Evolutionary conservation across 202 grass and related monocot genomes (phyloP).

Genomic region (Hordeum pubiflorum): DNA sequence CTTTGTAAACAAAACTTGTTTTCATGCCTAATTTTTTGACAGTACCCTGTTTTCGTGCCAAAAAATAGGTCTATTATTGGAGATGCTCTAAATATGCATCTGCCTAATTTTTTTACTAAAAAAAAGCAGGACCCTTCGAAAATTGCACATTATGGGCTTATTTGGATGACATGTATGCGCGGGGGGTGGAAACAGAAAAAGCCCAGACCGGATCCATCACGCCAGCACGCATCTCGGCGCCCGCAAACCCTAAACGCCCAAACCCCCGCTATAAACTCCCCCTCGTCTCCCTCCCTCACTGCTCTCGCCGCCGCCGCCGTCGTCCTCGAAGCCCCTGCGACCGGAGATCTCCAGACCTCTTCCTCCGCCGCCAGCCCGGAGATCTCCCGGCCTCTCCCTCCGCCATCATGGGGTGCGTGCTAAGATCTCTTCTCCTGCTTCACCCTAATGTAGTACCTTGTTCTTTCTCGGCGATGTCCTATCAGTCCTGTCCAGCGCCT

Average conservation of each 20-base stretch:
- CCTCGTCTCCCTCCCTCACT: neutral
- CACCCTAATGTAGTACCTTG: neutral
- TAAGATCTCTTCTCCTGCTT: neutral
- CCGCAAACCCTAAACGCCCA: conserved; percentile 26
- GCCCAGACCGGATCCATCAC: neutral
- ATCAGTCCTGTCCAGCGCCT: neutral
- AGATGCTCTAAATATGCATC: no score
- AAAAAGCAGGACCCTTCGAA: neutral
- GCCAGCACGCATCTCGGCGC: conserved; percentile 13
- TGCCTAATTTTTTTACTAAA: no score
- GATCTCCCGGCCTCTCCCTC: conserved; percentile 9
- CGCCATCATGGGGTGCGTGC: conserved; percentile 40
- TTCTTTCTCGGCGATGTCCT: neutral
- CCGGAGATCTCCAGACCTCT: neutral
- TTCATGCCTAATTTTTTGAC: no score
- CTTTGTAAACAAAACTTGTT: no score
- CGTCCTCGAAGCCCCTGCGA: neutral
- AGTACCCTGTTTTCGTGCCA: no score
- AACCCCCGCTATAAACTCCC: neutral
- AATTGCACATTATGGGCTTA: neutral
- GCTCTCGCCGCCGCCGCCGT: neutral
- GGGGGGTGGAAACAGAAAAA: neutral
- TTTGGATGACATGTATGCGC: neutral
- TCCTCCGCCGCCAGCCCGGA: neutral
- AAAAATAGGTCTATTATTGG: no score